Conservation (phyloP, 371 early-diverging fungal genomes). For the Nematocida parisii region DNA sequence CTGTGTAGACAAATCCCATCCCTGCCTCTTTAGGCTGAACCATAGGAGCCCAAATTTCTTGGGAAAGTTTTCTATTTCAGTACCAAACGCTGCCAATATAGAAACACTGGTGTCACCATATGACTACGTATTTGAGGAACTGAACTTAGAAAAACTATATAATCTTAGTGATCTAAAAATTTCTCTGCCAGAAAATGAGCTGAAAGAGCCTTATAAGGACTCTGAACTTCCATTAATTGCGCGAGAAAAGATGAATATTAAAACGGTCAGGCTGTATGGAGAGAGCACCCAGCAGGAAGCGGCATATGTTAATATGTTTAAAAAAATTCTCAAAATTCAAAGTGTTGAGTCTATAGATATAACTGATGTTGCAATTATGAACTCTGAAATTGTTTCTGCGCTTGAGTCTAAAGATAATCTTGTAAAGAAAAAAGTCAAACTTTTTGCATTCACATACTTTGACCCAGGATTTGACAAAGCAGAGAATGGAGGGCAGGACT, state of each 20-base stretch:
- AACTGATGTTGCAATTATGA: not conserved
- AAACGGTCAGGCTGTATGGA: conserved; percentile 33
- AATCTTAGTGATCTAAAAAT: conserved; percentile 29
- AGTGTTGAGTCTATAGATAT: conserved; percentile 17
- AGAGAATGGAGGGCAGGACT: not conserved
- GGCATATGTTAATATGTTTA: conserved; percentile 40
- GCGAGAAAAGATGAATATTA: not conserved
- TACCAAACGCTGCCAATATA: not conserved
- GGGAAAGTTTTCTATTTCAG: conserved; percentile 40
- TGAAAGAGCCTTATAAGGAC: conserved; percentile 8
- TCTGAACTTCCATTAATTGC: conserved; percentile 7
- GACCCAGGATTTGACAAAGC: conserved; percentile 13
- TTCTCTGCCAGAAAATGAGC: conserved; percentile 4
- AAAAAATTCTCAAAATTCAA: conserved; percentile 37
- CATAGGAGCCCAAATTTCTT: conserved; percentile 33
- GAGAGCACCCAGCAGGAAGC: not conserved
- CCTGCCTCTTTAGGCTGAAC: conserved; percentile 28
- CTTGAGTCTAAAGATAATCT: not conserved
- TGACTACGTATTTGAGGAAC: conserved; percentile 12
- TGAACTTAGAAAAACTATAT: conserved; percentile 17
- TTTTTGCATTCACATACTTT: conserved; percentile 34
- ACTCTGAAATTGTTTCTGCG: conserved; percentile 11
- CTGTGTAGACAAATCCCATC: conserved; percentile 14
- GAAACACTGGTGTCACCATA: conserved; percentile 5
- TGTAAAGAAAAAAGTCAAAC: conserved; percentile 5